phyloP scores from a whole-genome alignment of 345 rosid species.

The Citrus reticulata region DNA sequence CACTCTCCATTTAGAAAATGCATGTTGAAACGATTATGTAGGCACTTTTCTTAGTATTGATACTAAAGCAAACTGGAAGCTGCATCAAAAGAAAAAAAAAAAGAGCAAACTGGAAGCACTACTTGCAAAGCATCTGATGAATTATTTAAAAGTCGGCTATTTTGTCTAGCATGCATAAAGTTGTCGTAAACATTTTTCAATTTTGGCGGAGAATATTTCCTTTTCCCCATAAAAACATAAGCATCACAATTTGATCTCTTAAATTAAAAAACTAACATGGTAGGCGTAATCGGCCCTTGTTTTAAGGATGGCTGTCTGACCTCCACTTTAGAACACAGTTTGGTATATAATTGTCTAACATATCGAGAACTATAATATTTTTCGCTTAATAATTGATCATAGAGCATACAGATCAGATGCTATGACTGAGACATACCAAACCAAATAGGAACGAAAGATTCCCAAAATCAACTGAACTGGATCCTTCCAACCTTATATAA shows the following conservation, averaged over 20 bases:
- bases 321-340: not conserved
- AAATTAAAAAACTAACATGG: not conserved
- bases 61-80: not conserved
- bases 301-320: constrained; percentile 4
- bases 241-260: not conserved
- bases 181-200: not conserved
- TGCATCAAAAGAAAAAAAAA: too few relatives aligned
- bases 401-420: not conserved
- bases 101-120: not conserved
- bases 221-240: not conserved
- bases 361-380: not conserved
- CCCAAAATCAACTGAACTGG: not conserved
- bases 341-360: not conserved
- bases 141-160: not conserved
- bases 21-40: not conserved
- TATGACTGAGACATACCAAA: not conserved
- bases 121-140: not conserved
- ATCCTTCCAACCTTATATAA: not conserved
- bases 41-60: not conserved
- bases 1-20: not conserved
- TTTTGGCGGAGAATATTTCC: not conserved
- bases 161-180: constrained; percentile 1
- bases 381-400: not conserved
- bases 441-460: not conserved
- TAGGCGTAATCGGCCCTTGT: not conserved